Evolutionary conservation across 1,284 basidiomycete genomes (phyloP).

Genomic region (Mycena sp.): DNA sequence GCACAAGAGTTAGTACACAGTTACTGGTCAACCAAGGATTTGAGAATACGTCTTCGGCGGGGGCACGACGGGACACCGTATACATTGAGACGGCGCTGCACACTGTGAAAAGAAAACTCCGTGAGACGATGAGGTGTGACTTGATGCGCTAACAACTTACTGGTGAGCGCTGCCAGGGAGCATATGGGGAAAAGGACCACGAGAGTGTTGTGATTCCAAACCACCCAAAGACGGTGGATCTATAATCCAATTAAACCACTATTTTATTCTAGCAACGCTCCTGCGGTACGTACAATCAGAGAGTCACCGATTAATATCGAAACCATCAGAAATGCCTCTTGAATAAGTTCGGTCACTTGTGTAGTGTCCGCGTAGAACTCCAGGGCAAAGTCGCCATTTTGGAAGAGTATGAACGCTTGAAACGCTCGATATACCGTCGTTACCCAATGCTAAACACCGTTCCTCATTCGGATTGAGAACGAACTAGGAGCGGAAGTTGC

Average conservation of each 20-base stretch:
- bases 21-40: slow-evolving; percentile 26
- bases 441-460: slow-evolving; percentile 18
- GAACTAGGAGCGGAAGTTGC: background rate
- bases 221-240: slow-evolving; percentile 29
- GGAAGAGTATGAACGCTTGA: slow-evolving; percentile 18
- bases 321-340: slow-evolving; percentile 20
- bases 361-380: slow-evolving; percentile 18
- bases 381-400: slow-evolving; percentile 7
- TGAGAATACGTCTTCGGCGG: slow-evolving; percentile 9
- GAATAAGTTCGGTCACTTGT: slow-evolving; percentile 16
- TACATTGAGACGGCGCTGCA: slow-evolving; percentile 24
- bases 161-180: slow-evolving; percentile 17
- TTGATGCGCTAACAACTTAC: background rate
- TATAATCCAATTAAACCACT: background rate
- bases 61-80: background rate
- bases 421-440: slow-evolving; percentile 23
- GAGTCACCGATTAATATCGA: slow-evolving; percentile 27
- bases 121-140: too few species aligned
- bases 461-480: background rate
- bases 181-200: slow-evolving; percentile 22
- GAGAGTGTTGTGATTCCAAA: slow-evolving; percentile 16
- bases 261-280: background rate
- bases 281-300: slow-evolving; percentile 17
- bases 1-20: slow-evolving; percentile 22
- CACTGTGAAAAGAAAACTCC: background rate